phyloP scores from a whole-genome alignment of 495 filamentous ascomycete genomes.

The Hypoxylon cercidicola region DNA sequence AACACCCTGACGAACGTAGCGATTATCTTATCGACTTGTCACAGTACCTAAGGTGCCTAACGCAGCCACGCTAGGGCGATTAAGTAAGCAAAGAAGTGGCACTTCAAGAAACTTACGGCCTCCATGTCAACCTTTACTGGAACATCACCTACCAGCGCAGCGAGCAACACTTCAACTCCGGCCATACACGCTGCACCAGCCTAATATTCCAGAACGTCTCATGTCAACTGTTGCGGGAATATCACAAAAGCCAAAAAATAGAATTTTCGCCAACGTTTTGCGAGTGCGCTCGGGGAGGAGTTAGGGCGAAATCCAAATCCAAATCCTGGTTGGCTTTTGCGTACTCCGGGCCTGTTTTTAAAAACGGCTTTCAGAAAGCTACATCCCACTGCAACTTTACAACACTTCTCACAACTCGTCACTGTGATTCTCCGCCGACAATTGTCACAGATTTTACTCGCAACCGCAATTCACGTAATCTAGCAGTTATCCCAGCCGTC shows the following conservation, averaged over 20 bases:
- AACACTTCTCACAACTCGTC: background rate
- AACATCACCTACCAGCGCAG: slow-evolving; percentile 31
- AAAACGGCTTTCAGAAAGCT: slow-evolving; percentile 16
- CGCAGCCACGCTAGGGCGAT: background rate
- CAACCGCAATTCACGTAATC: slow-evolving; percentile 3
- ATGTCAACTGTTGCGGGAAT: slow-evolving; percentile 6
- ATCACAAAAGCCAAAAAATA: slow-evolving; percentile 20
- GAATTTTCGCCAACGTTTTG: slow-evolving; percentile 16
- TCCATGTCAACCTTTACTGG: slow-evolving; percentile 33
- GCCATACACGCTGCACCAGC: slow-evolving; percentile 19
- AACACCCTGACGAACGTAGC: background rate
- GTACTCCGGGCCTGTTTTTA: slow-evolving; percentile 13
- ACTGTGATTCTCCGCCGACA: background rate
- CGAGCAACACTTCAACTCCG: slow-evolving; percentile 1
- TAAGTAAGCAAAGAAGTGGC: slow-evolving; percentile 36
- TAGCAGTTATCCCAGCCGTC: background rate
- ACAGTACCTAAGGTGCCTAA: background rate
- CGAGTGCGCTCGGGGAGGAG: slow-evolving; percentile 29
- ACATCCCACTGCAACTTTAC: slow-evolving; percentile 13
- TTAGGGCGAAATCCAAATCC: slow-evolving; percentile 10
- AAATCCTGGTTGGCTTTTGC: slow-evolving; percentile 13
- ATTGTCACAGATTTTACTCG: background rate
- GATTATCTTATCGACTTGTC: background rate
- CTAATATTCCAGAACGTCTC: slow-evolving; percentile 5
- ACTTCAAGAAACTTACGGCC: slow-evolving; percentile 34